Evolutionary conservation across 805 yeast species (phyloP), one percentile per base, ranked within the genome.

Genomic region (Ogataea populi-albae): DNA sequence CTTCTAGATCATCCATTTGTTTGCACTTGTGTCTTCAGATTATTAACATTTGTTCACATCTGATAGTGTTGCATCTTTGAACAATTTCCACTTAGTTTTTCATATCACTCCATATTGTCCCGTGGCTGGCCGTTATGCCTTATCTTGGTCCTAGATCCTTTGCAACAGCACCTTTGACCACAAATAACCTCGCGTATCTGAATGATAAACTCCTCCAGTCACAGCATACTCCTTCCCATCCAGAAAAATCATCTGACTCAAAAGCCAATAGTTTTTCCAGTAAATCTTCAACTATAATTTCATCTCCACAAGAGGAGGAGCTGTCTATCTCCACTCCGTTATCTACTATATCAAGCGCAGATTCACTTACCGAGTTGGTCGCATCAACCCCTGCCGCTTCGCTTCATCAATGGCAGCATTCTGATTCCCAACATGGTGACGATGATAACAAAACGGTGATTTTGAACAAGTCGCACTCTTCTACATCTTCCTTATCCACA

Each of bases 91-190:
- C 21, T 14, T 11, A 5, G 5, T 27, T 15, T 27, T 10, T n/a
- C 26, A 22, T 26, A 8, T 16, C 21, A 8, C 21, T 17, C 8
- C 23, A 26, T 12, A 9, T 27, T 17, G 15, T 30, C 26, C 17
- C 30, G 24, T 27, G n/a, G 22, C 21, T 21, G 19, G 26, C 10
- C 27, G 20, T 34, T 30, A 61, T 61, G 65, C 57, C 65, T 36
- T 61, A 59, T 40, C 40, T 61, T 27, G 65, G 65, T 20, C 64
- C 65, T 23, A 57, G 48, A 41, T 46, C 64, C 5, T 61, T 59
- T 40, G 54, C 48, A n/a, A 61, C 65, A 11, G 52, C 64, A 22
- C 65, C 64, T 16, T 35, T 61, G 11, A 61, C 65, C 5, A 40
- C 52, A 6, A 52, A 47, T 28, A 61, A 61, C 40, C 43, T 61